phyloP scores from a whole-genome alignment of 2,329 filamentous ascomycete species.

The Colletotrichum chlorophyti region DNA sequence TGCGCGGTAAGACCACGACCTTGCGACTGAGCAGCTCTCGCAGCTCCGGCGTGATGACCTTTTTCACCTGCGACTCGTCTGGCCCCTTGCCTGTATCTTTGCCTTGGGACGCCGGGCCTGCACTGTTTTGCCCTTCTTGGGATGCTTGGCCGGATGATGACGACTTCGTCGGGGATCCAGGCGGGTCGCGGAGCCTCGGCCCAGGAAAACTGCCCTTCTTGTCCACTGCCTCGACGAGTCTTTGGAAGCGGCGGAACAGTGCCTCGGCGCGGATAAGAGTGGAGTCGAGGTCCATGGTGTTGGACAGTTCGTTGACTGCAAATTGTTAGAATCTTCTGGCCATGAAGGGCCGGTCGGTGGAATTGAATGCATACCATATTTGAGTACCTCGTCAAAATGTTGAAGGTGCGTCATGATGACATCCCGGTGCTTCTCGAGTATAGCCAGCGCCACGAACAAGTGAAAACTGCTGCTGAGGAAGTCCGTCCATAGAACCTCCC shows the following conservation, averaged over 20 bases:
- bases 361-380: constrained; percentile 92
- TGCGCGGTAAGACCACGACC: constrained; percentile 51
- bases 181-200: constrained; percentile 40
- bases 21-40: constrained; percentile 58
- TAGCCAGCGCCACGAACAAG: constrained; percentile 90
- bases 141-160: neutral
- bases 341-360: no score
- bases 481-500: constrained; percentile 96
- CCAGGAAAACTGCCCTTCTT: constrained; percentile 86
- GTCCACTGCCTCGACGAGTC: constrained; percentile 89
- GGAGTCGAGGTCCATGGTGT: constrained; percentile 87
- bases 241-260: constrained; percentile 86
- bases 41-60: constrained; percentile 64
- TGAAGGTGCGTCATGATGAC: constrained; percentile 94
- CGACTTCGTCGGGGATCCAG: constrained; percentile 25
- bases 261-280: constrained; percentile 88
- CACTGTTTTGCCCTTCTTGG: constrained; percentile 18
- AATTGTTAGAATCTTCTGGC: constrained; percentile 18
- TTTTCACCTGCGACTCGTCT: constrained; percentile 42
- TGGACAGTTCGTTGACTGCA: constrained; percentile 90
- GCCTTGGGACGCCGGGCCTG: constrained; percentile 33
- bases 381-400: constrained; percentile 96
- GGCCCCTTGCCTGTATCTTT: constrained; percentile 43
- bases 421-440: constrained; percentile 93
- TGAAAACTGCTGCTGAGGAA: constrained; percentile 90